Base-by-base conservation (phyloP, 1,284 basidiomycete species). In the Microbotryomycetes sp. region DNA sequence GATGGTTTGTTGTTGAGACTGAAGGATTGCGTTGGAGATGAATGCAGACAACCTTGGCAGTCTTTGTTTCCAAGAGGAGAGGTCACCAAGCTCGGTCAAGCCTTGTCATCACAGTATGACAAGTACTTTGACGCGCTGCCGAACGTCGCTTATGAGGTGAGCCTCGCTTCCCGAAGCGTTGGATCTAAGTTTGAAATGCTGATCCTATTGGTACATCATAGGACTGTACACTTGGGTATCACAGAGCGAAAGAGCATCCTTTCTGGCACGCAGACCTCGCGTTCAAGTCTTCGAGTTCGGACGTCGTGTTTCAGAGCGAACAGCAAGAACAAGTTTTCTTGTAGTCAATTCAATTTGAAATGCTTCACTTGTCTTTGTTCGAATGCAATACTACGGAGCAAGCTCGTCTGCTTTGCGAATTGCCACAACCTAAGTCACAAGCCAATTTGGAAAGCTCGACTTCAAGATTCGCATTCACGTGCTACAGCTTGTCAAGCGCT, bases 1-100 rank as follows among this genome's bases (percentile, higher is more conserved):
- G 74, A 75, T 51, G 74, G 70, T 0, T 63, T 75, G 48, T 54
- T 71, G 12, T 69, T 75, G n/a, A 72, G 73, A 4, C 69, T 75
- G 36, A 75, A 75, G 65, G 70, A 64, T 2, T 75, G 74, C 60
- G n/a, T 36, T 12, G 74, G 70, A n/a, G 58, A 66, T 4, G 54
- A 52, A 1, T 75, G 74, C 61, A 57, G 62, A n/a, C 23, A 65
- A 4, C 72, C 73, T 0, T 75, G 70, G 66, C n/a, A 30, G 7
- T 31, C 59, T 7, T 50, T 75, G 26, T 71, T 73, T 64, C 72
- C 71, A 3, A 26, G 28, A 3, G 49, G 58, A 22, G 47, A 58
- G 23, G 60, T 54, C 7, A 42, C 26, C 22, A 59, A 60, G 42
- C 59, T 75, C 26, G 32, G 49, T 3, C 63, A 70, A 15, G 67